Conservation (phyloP, 1,139 yeast species). For the Yamadazyma triangularis region DNA sequence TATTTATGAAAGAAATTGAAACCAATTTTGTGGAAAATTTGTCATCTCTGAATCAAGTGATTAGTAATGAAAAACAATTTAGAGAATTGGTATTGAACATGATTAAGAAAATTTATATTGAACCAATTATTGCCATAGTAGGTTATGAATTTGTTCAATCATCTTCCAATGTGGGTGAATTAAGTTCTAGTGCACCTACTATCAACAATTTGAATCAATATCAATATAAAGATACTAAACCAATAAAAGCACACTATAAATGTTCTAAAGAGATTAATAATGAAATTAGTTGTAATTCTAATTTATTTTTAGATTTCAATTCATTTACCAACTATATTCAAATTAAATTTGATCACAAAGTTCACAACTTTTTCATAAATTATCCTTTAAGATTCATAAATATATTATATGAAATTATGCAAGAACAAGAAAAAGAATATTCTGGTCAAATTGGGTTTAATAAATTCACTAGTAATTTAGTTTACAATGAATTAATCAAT, state of each 20-base stretch:
- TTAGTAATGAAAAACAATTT: slow-evolving; percentile 31
- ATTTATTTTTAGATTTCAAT: slow-evolving; percentile 23
- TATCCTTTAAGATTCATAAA: slow-evolving; percentile 13
- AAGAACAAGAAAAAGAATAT: slow-evolving; percentile 15
- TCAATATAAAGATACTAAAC: slow-evolving; percentile 20
- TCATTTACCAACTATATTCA: slow-evolving; percentile 22
- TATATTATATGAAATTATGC: slow-evolving; percentile 11
- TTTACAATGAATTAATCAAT: slow-evolving; percentile 22
- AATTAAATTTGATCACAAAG: slow-evolving; percentile 24
- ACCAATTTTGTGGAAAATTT: slow-evolving; percentile 27
- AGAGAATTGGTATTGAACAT: slow-evolving; percentile 33
- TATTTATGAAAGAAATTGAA: slow-evolving; percentile 36
- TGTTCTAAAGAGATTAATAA: slow-evolving; percentile 14
- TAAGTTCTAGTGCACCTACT: slow-evolving; percentile 8
- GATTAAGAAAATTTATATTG: slow-evolving; percentile 33
- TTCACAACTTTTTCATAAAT: slow-evolving; percentile 14
- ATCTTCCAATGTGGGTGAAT: slow-evolving; percentile 22
- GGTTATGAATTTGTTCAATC: slow-evolving; percentile 29
- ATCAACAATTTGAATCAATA: slow-evolving; percentile 10
- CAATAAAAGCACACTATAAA: slow-evolving; percentile 23
- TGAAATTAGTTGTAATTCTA: slow-evolving; percentile 17
- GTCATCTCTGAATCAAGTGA: slow-evolving; percentile 17
- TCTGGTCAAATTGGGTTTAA: slow-evolving; percentile 17
- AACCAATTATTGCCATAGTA: slow-evolving; percentile 36
- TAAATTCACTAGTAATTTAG: slow-evolving; percentile 20